These are phyloP conservation scores for Naganishia sp. DNA, from an alignment of 1,284 basidiomycete species.

Conservation along the genomic window DNA sequence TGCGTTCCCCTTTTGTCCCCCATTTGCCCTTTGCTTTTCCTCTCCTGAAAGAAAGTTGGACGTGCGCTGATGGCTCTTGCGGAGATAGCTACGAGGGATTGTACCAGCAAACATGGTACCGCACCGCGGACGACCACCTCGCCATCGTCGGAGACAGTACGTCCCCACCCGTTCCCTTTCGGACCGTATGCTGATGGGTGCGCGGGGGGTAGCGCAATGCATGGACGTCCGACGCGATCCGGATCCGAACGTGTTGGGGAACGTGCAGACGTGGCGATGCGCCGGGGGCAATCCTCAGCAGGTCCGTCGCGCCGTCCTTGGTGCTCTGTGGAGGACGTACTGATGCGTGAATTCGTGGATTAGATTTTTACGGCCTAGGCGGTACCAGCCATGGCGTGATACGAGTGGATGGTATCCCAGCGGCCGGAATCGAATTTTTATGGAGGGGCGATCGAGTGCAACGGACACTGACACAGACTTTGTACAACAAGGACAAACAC, in stretches of 20 bases:
- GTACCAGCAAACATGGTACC: constrained; percentile 24
- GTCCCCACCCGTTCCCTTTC: not conserved
- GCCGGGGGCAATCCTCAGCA: constrained; percentile 27
- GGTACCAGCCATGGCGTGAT: not conserved
- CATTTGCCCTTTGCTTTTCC: not conserved
- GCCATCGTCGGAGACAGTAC: constrained; percentile 32
- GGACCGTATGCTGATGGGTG: too few species aligned
- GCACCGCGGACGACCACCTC: constrained; percentile 29
- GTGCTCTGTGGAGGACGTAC: not conserved
- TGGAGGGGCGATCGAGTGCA: not conserved
- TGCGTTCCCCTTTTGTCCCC: not conserved
- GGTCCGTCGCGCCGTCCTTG: not conserved
- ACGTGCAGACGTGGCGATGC: constrained; percentile 31
- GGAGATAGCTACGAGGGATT: constrained; percentile 2
- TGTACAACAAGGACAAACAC: not conserved
- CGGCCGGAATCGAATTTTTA: too few species aligned
- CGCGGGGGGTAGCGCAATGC: constrained; percentile 9
- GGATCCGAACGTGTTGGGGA: not conserved
- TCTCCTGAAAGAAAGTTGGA: not conserved
- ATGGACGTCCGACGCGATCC: constrained; percentile 24
- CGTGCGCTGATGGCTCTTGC: not conserved
- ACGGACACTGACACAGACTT: not conserved
- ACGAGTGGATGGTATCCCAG: not conserved
- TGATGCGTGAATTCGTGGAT: not conserved
- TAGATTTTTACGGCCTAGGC: constrained; percentile 1